Percentiles rank a stretch among this genome's conserved stretches.
Evolutionary conservation across 768 basidiomycete genomes (phyloP).

Genomic region (Dioszegia crocea): DNA sequence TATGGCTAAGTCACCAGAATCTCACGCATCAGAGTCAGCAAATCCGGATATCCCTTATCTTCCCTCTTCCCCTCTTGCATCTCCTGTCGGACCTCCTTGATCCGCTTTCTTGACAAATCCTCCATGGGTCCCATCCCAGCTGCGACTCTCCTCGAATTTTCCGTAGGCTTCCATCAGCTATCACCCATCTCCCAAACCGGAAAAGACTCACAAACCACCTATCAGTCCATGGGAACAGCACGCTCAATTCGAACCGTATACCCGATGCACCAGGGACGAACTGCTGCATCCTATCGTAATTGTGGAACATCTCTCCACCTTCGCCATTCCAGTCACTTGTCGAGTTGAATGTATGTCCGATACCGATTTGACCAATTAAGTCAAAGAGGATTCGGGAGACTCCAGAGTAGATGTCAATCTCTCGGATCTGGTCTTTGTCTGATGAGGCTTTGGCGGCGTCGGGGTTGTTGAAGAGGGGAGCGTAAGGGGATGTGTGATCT

Average conservation of each 20-base stretch:
- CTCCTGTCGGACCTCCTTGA: constrained; percentile 16
- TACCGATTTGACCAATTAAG: constrained; percentile 21
- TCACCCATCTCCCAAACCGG: neutral
- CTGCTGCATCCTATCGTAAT: constrained; percentile 23
- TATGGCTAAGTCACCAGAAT: neutral
- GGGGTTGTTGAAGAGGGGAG: neutral
- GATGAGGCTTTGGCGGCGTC: neutral
- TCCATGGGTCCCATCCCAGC: constrained; percentile 22
- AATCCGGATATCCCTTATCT: constrained; percentile 16
- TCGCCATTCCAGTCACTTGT: constrained; percentile 16
- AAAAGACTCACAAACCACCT: constrained; percentile 14
- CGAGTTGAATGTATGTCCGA: constrained; percentile 17
- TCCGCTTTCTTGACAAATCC: constrained; percentile 11
- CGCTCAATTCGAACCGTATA: constrained; percentile 9
- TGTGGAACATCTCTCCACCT: constrained; percentile 15
- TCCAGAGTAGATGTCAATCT: constrained; percentile 20
- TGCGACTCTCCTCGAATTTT: constrained; percentile 12
- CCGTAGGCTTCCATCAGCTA: constrained; percentile 15
- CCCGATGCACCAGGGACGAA: constrained; percentile 6
- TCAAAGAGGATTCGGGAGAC: constrained; percentile 18
- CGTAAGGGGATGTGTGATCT: constrained; percentile 3
- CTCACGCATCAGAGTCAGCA: constrained; percentile 28
- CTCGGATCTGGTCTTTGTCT: neutral
- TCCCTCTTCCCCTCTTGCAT: constrained; percentile 20
- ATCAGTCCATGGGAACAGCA: constrained; percentile 17